These are phyloP conservation scores for Pseudocercospora vitis DNA, from an alignment of 2,329 filamentous ascomycete species.

Conservation along the genomic window DNA sequence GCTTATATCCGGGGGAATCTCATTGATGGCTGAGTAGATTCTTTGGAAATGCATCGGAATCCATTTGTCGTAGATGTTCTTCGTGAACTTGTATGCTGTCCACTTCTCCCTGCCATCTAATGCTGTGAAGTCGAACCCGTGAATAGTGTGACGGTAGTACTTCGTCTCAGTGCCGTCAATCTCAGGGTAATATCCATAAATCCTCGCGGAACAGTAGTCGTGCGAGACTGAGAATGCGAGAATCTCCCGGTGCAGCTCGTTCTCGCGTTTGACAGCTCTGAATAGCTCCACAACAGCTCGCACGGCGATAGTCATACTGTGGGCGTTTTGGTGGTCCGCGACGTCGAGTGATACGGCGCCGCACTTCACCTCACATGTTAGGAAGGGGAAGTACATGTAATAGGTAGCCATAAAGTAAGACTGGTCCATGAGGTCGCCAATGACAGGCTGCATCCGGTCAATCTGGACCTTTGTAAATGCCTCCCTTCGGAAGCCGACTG, in stretches of 20 bases:
- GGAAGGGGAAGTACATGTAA: conserved; percentile 30
- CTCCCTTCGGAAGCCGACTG: conserved; percentile 19
- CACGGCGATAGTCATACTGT: conserved; percentile 26
- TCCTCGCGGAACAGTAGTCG: conserved; percentile 11
- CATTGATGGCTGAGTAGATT: conserved; percentile 25
- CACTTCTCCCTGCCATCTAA: conserved; percentile 23
- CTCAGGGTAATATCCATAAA: conserved; percentile 22
- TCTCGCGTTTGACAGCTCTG: conserved; percentile 38
- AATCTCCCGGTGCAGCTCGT: conserved; percentile 19
- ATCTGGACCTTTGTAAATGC: conserved; percentile 24
- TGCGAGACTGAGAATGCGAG: conserved; percentile 24
- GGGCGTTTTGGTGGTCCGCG: conserved; percentile 30
- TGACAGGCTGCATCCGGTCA: conserved; percentile 30
- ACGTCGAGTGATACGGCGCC: conserved; percentile 27
- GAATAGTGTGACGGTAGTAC: conserved; percentile 26
- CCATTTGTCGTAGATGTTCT: conserved; percentile 26
- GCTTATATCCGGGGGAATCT: conserved; percentile 21
- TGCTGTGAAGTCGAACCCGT: conserved; percentile 19
- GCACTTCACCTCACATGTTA: conserved; percentile 30
- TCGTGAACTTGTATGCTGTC: conserved; percentile 26
- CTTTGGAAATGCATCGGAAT: conserved; percentile 21
- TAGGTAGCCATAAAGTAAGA: conserved; percentile 37
- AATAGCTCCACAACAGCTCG: conserved; percentile 27
- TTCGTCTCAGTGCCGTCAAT: conserved; percentile 15
- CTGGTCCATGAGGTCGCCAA: conserved; percentile 21